phyloP scores from a whole-genome alignment of 2,329 filamentous ascomycete genomes.

The Stachybotrys chlorohalonatus region DNA sequence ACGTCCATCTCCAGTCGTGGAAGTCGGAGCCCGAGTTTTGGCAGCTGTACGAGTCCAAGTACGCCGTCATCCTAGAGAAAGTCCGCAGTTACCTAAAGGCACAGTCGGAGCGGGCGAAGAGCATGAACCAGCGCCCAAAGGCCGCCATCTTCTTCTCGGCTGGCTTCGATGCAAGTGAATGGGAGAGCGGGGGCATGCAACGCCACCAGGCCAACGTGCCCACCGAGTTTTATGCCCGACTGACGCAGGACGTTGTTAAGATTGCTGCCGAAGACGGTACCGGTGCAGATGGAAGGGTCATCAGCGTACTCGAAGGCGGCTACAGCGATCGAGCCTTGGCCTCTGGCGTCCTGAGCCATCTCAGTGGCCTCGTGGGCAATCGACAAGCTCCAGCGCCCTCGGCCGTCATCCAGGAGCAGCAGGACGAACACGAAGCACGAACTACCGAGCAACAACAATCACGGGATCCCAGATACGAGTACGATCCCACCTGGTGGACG shows the following conservation, averaged over 20 bases:
- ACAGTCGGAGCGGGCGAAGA: constrained; percentile 58
- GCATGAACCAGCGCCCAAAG: constrained; percentile 55
- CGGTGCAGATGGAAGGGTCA: constrained; percentile 70
- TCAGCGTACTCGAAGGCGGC: constrained; percentile 91
- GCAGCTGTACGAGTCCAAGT: constrained; percentile 74
- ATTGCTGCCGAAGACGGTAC: constrained; percentile 73
- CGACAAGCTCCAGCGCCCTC: constrained; percentile 16
- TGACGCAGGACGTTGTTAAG: constrained; percentile 76
- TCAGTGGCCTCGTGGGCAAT: constrained; percentile 67
- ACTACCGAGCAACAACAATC: too few species aligned
- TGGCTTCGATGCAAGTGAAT: constrained; percentile 94
- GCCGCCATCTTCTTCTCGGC: constrained; percentile 91
- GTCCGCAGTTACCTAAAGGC: constrained; percentile 64
- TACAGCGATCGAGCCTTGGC: constrained; percentile 88
- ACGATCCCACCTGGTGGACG: constrained; percentile 68
- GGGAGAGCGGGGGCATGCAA: constrained; percentile 89
- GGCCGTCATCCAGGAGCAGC: too few species aligned
- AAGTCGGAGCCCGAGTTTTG: constrained; percentile 79
- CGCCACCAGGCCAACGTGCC: constrained; percentile 92
- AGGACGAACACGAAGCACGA: too few species aligned
- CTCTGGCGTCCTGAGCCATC: constrained; percentile 82
- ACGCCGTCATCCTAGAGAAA: constrained; percentile 70
- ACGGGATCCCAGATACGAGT: constrained; percentile 13
- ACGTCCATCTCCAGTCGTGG: constrained; percentile 88
- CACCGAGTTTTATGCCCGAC: constrained; percentile 89